Percentiles rank a stretch among this genome's conserved stretches.
phyloP scores from a whole-genome alignment of 2,329 filamentous ascomycete species.

The Graphiopsis chlorocephala region DNA sequence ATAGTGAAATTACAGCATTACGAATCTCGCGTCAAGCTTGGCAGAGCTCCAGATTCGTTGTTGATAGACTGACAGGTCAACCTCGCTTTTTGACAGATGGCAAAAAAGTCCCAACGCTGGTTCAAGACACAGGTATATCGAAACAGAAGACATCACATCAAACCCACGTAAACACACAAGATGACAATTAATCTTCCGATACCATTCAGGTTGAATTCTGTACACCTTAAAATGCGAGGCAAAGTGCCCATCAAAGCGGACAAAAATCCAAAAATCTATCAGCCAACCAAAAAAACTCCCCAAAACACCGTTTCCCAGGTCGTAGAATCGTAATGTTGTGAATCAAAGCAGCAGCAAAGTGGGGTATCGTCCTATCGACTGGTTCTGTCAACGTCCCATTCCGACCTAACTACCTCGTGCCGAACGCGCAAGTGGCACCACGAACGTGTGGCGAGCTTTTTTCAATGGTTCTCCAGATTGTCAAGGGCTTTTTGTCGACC shows the following conservation, averaged over 20 bases:
- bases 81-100: not conserved
- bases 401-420: not conserved
- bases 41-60: too few species aligned
- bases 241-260: not conserved
- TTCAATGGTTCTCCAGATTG: not conserved
- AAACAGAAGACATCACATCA: not conserved
- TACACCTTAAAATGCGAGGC: not conserved
- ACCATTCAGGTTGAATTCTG: not conserved
- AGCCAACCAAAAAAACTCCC: not conserved
- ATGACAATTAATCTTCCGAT: not conserved
- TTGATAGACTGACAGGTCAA: not conserved
- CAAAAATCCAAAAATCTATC: not conserved
- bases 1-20: too few species aligned
- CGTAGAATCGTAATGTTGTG: not conserved
- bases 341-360: not conserved
- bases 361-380: not conserved
- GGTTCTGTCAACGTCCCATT: not conserved
- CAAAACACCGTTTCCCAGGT: not conserved
- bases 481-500: conserved; percentile 4
- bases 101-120: not conserved
- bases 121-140: not conserved
- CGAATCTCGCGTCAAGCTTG: too few species aligned
- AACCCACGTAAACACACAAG: not conserved
- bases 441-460: not conserved
- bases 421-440: not conserved